phyloP scores from a whole-genome alignment of 495 filamentous ascomycete genomes.

The Talaromyces thailandensis region DNA sequence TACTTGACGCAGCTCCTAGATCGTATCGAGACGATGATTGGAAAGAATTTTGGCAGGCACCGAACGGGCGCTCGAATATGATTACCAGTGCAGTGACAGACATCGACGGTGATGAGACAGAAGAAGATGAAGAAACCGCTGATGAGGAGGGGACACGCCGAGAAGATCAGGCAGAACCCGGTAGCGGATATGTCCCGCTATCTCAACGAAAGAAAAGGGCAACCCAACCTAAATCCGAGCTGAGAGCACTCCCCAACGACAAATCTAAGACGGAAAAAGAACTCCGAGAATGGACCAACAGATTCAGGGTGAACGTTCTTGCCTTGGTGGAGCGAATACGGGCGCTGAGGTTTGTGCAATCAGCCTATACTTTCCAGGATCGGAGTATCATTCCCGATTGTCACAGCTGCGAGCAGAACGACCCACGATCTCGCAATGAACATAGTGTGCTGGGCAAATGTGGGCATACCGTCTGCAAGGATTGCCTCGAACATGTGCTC shows the following conservation, averaged over 20 bases:
- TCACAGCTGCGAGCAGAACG: constrained; percentile 15
- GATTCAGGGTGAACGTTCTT: constrained; percentile 16
- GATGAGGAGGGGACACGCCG: not conserved
- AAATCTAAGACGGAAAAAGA: not conserved
- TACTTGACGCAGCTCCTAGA: constrained; percentile 11
- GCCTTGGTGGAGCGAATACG: constrained; percentile 22
- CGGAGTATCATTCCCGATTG: constrained; percentile 13
- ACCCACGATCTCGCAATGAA: constrained; percentile 3
- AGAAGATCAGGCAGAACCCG: not conserved
- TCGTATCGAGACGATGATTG: constrained; percentile 16
- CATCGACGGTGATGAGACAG: not conserved
- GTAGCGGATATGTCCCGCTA: not conserved
- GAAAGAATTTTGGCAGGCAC: constrained; percentile 12
- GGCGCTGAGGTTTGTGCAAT: constrained; percentile 21
- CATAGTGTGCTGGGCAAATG: constrained; percentile 36
- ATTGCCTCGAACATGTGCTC: constrained; percentile 17
- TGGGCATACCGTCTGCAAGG: constrained; percentile 40
- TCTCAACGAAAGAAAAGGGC: not conserved
- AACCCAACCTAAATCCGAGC: not conserved
- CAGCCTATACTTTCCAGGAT: constrained; percentile 14
- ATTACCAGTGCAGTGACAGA: not conserved
- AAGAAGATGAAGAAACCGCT: not conserved
- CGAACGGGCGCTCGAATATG: constrained; percentile 4
- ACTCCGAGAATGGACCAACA: constrained; percentile 16
- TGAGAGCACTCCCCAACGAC: constrained; percentile 8